Evolutionary conservation across 2,329 filamentous ascomycete species (phyloP).

Genomic region (Aspergillus chevalieri): DNA sequence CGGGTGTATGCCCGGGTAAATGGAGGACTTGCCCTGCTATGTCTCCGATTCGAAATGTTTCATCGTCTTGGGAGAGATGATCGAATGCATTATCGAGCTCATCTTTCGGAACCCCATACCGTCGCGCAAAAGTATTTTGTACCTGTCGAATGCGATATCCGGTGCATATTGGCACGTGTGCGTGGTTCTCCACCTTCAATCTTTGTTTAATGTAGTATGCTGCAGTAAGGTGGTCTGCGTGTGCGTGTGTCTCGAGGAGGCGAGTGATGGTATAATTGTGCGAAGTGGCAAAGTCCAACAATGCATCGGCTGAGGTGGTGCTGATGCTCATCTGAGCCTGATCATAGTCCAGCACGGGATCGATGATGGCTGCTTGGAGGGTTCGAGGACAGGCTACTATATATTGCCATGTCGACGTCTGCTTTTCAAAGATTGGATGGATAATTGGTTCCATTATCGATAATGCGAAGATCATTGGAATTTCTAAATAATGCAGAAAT

Average conservation of each 20-base stretch:
- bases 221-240: conserved; percentile 52
- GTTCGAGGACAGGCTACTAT: conserved; percentile 50
- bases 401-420: conserved; percentile 53
- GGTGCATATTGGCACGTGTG: conserved; percentile 47
- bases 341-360: conserved; percentile 54
- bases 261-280: conserved; percentile 42
- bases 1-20: conserved; percentile 56
- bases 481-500: background rate
- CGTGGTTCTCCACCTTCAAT: conserved; percentile 29
- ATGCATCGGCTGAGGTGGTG: conserved; percentile 46
- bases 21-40: conserved; percentile 46
- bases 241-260: conserved; percentile 55
- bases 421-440: conserved; percentile 34
- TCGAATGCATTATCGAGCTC: conserved; percentile 50
- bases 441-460: conserved; percentile 26
- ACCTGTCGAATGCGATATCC: conserved; percentile 50
- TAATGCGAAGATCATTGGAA: background rate
- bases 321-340: conserved; percentile 34
- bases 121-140: conserved; percentile 45
- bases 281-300: conserved; percentile 40
- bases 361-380: conserved; percentile 49
- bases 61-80: conserved; percentile 49
- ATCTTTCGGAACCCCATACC: conserved; percentile 41
- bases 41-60: conserved; percentile 47
- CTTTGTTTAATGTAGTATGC: conserved; percentile 49